Base-by-base conservation (phyloP, 2,329 filamentous ascomycete species). In the Colletotrichum lini region DNA sequence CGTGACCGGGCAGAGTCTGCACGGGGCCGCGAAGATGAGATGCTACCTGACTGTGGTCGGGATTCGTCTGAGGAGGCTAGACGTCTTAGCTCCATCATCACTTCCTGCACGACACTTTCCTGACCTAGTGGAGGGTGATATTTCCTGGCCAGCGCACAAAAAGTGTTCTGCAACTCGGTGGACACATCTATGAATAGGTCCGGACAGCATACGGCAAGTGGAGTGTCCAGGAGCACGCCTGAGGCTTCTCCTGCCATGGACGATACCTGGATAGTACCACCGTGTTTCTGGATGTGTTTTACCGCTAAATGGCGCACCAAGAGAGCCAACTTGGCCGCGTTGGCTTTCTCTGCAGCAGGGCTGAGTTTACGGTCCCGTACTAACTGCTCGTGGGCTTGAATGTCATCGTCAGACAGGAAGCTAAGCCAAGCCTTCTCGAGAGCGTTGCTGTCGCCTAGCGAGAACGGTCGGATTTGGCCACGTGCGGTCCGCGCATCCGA, bases 381-480 rank as follows among this genome's bases (percentile, higher is more conserved):
- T 4, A 83, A 80, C 58, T 82, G 80, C 16, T 79, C 76, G 73
- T 91, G 89, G 42, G 85, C 83, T 73, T 82, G 78, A 72, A 83
- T 78, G 80, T 88, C 83, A 73, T 84, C 79, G 69, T 85, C 80
- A 42, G 85, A 84, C 26, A 84, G 81, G 18, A 96, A 84, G 18
- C 85, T 82, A 53, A 91, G 82, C 94, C 95, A 98, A 45, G 94
- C 90, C 73, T 90, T 89, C 79, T 97, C 94, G 15, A 98, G 85
- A 2, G 92, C 90, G 74, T 91, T 90, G 75, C 96, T 97, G 82
- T 98, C 95, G 69, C 90, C 91, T 5, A 86, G 86, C 0, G 93
- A 92, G 80, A 97, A 98, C 0, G 95, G 94, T 53, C 93, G 90
- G 10, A 94, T 89, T 57, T 90, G 88, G 45, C 88, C 86, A 75